phyloP scores from a whole-genome alignment of 2,329 filamentous ascomycete genomes.

The Aspergillus pseudoglaucus region DNA sequence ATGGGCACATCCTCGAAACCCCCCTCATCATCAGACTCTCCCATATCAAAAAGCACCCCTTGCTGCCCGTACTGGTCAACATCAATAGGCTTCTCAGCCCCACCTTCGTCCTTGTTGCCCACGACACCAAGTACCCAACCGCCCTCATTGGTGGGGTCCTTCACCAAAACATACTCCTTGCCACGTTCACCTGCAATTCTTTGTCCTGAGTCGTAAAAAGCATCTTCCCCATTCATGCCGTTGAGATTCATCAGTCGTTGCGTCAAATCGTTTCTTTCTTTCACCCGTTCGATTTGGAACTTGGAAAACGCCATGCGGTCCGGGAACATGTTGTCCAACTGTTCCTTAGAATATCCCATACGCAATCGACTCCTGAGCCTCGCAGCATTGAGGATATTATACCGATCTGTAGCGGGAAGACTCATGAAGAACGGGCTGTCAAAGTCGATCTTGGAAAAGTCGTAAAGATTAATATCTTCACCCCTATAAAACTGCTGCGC shows the following conservation, averaged over 20 bases:
- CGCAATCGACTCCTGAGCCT: conserved; percentile 77
- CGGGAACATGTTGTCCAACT: conserved; percentile 93
- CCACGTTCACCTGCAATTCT: conserved; percentile 65
- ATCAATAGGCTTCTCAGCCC: conserved; percentile 83
- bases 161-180: conserved; percentile 91
- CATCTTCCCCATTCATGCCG: conserved; percentile 73
- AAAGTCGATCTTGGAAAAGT: conserved; percentile 98
- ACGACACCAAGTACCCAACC: conserved; percentile 96
- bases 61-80: conserved; percentile 60
- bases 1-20: conserved; percentile 91
- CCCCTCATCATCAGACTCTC: conserved; percentile 62
- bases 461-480: conserved; percentile 82
- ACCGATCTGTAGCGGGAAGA: conserved; percentile 80
- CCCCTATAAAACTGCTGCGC: conserved; percentile 85
- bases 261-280: conserved; percentile 87
- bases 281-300: conserved; percentile 93
- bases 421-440: conserved; percentile 93
- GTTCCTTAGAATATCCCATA: conserved; percentile 95
- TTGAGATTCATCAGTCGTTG: conserved; percentile 92
- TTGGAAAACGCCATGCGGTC: conserved; percentile 94
- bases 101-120: conserved; percentile 70
- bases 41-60: conserved; percentile 46
- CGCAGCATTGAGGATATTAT: conserved; percentile 95
- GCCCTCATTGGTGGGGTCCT: conserved; percentile 89
- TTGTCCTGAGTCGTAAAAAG: conserved; percentile 54